Percentiles rank a stretch among this genome's conserved stretches.
phyloP scores from a whole-genome alignment of 2,329 filamentous ascomycete genomes.

The Hypoxylon rubiginosum region DNA sequence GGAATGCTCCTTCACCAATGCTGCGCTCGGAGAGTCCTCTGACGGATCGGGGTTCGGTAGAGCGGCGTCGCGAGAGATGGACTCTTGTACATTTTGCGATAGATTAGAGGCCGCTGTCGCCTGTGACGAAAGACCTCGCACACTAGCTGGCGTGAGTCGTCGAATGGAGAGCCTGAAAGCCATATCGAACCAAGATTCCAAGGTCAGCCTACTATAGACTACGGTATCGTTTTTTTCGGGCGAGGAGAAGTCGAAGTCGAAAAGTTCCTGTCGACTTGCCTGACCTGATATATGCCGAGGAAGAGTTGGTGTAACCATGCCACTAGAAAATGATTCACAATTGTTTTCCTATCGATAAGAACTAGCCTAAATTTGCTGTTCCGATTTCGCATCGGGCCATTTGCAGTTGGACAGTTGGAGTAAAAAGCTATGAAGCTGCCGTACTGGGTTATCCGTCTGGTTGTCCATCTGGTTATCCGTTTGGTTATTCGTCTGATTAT shows the following conservation, averaged over 20 bases:
- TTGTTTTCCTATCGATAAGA: slow-evolving; percentile 30
- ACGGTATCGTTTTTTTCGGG: neutral
- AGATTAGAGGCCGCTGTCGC: slow-evolving; percentile 46
- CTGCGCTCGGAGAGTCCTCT: slow-evolving; percentile 66
- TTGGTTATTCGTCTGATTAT: no score
- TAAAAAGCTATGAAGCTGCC: slow-evolving; percentile 1
- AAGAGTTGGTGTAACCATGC: slow-evolving; percentile 25
- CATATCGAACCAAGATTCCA: slow-evolving; percentile 41
- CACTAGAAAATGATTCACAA: slow-evolving; percentile 23
- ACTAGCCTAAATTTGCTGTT: slow-evolving; percentile 32
- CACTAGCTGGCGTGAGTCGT: slow-evolving; percentile 36
- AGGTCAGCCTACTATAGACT: slow-evolving; percentile 9
- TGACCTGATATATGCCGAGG: slow-evolving; percentile 16
- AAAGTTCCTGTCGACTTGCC: slow-evolving; percentile 10
- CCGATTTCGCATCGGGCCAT: slow-evolving; percentile 25
- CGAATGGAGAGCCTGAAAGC: slow-evolving; percentile 46
- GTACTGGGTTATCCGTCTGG: neutral
- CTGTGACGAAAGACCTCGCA: slow-evolving; percentile 46
- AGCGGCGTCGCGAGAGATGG: slow-evolving; percentile 47
- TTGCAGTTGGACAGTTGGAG: no score
- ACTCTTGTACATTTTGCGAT: slow-evolving; percentile 43
- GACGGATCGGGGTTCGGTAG: slow-evolving; percentile 52
- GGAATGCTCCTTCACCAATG: slow-evolving; percentile 79
- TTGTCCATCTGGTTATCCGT: no score
- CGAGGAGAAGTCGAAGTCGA: slow-evolving; percentile 9